A percentile compares a stretch with the other conserved stretches of the same genome.
Conservation (phyloP, 345 rosid genomes). For the Salix koriyanagi region DNA sequence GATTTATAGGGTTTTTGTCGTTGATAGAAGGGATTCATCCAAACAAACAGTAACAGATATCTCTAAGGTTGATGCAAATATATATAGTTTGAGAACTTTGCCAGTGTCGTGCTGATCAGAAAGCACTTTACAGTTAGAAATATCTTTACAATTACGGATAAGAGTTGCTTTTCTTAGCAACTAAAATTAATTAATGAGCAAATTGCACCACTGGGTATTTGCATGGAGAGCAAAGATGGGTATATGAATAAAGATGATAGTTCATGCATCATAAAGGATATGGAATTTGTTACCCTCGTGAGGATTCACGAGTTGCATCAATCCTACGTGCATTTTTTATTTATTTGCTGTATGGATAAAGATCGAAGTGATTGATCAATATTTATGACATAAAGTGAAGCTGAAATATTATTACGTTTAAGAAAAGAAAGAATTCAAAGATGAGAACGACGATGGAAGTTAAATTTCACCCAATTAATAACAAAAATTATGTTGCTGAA, state of each 20-base stretch:
- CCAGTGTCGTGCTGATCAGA: not conserved
- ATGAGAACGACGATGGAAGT: not conserved
- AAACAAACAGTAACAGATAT: not conserved
- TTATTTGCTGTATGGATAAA: not conserved
- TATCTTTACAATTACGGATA: slow-evolving; percentile 5
- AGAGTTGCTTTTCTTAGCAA: not conserved
- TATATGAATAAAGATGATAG: not conserved
- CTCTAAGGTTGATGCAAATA: not conserved
- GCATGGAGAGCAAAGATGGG: not conserved
- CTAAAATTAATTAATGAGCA: not conserved
- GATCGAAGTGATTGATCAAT: not conserved
- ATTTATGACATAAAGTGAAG: not conserved
- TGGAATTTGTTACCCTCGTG: slow-evolving; percentile 4
- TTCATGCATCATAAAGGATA: not conserved
- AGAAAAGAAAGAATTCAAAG: not conserved
- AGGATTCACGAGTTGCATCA: not conserved
- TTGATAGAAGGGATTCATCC: not conserved
- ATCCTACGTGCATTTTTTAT: not conserved
- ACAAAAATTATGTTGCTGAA: too few relatives aligned
- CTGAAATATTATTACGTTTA: too few relatives aligned
- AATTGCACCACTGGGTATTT: slow-evolving; percentile 7
- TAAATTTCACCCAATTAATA: not conserved
- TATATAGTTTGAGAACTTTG: not conserved
- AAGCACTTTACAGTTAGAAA: slow-evolving; percentile 5
- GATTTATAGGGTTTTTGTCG: not conserved